phyloP scores from a whole-genome alignment of 2,329 filamentous ascomycete genomes.

The Huntiella bhutanensis region DNA sequence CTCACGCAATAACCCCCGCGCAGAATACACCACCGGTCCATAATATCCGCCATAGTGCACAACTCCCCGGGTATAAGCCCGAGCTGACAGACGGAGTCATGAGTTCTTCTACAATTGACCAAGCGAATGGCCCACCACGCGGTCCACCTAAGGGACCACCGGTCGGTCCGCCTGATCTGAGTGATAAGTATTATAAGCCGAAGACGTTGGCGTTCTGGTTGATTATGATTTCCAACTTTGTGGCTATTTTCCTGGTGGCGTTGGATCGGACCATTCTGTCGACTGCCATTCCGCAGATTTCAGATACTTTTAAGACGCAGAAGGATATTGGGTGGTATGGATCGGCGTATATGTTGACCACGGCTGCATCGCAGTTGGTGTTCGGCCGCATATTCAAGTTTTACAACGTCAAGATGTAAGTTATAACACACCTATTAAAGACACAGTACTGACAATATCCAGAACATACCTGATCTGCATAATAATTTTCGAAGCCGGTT shows the following conservation, averaged over 20 bases:
- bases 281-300: slow-evolving; percentile 33
- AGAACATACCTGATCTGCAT: slow-evolving; percentile 27
- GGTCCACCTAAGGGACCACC: not conserved
- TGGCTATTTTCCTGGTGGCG: slow-evolving; percentile 38
- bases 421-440: not conserved
- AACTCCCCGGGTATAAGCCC: too few relatives aligned
- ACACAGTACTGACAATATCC: not conserved
- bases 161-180: slow-evolving; percentile 13
- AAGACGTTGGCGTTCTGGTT: slow-evolving; percentile 36
- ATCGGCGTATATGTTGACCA: slow-evolving; percentile 39
- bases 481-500: slow-evolving; percentile 35
- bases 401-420: slow-evolving; percentile 28
- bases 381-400: slow-evolving; percentile 33
- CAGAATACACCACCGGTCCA: too few relatives aligned
- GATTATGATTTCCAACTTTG: slow-evolving; percentile 32
- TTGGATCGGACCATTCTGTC: slow-evolving; percentile 34
- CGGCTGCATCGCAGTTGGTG: slow-evolving; percentile 31
- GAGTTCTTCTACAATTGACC: not conserved
- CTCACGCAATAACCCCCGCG: too few relatives aligned
- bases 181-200: slow-evolving; percentile 29
- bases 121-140: not conserved
- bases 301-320: slow-evolving; percentile 31
- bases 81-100: not conserved
- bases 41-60: too few relatives aligned
- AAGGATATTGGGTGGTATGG: slow-evolving; percentile 44